These are phyloP conservation scores for Ammopiptanthus mongolicus DNA, from an alignment of 306 rosid species.

Conservation along the genomic window DNA sequence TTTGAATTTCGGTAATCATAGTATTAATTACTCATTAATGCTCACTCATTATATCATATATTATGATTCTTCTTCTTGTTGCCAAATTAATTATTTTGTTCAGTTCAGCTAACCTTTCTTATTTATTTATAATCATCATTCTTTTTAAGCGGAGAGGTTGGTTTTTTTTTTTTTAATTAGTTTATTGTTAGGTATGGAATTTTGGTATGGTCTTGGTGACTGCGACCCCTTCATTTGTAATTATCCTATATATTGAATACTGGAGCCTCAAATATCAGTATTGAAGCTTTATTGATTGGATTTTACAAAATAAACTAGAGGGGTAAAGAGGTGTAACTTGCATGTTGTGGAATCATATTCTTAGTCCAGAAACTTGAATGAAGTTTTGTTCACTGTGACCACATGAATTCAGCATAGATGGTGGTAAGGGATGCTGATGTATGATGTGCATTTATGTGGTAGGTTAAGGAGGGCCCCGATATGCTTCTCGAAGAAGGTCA, in stretches of 20 bases:
- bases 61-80: not conserved
- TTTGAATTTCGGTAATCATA: not conserved
- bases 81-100: slow-evolving; percentile 3
- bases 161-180: not conserved
- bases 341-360: slow-evolving; percentile 7
- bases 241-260: slow-evolving; percentile 10
- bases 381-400: not conserved
- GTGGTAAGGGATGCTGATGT: not conserved
- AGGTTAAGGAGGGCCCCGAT: not conserved
- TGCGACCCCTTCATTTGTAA: slow-evolving; percentile 14
- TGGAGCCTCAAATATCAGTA: not conserved
- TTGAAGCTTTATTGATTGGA: slow-evolving; percentile 17
- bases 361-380: not conserved
- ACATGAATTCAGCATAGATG: not conserved
- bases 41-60: not conserved
- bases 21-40: slow-evolving; percentile 5
- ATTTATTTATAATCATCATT: not conserved
- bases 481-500: slow-evolving; percentile 28
- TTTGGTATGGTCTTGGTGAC: slow-evolving; percentile 27
- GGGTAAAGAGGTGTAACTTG: not conserved
- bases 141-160: not conserved
- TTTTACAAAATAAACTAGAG: not conserved
- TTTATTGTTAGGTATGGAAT: slow-evolving; percentile 24
- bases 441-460: slow-evolving; percentile 26
- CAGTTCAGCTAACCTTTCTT: slow-evolving; percentile 5